Evolutionary conservation across 331 rosid genomes (phyloP), one percentile per base, ranked within the genome.

Genomic region (Arachis monticola): DNA sequence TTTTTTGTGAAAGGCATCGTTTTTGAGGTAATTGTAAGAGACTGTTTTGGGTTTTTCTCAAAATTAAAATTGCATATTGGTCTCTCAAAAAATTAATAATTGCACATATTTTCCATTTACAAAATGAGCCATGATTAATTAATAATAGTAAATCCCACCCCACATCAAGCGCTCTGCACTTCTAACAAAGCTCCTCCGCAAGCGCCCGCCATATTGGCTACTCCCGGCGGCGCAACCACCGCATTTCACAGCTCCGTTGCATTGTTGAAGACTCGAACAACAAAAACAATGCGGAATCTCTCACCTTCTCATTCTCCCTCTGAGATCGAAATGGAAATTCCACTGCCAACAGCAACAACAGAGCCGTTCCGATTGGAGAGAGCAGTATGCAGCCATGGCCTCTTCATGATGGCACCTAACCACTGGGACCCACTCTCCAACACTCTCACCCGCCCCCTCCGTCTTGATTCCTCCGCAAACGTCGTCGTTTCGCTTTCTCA

Each of bases 391-490:
- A 86, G 87, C 76, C 84, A 86, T 61, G 90, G 90, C 3, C 64
- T 86, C 6, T 86, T 83, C 87, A 83, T 83, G 90, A 86, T 83
- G 90, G 76, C 87, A 12, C 90, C 90, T 4, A 86, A 86, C 47
- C 53, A 27, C 4, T 86, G 90, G 90, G 80, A 86, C 76, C 85
- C 85, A 1, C 70, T 81, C 66, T 81, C 87, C 79, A 81, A 81
- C 42, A 67, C 87, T 64, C 81, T 86, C 62, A 77, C 77, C 3
- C 89, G 89, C 58, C 87, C 89, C 5, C 78, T 80, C 8, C 80
- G 53, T 7, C 85, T 80, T 11, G 74, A 32, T 27, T 30, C 73
- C 0, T 66, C 44, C 11, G 42, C 45, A 3, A 76, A 85, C 0
- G 44, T 71, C 31, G 32, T 75, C 69, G 88, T 84, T 51, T 72